Conservation (phyloP, 2,329 filamentous ascomycete species). For the Colletotrichum sp. region DNA sequence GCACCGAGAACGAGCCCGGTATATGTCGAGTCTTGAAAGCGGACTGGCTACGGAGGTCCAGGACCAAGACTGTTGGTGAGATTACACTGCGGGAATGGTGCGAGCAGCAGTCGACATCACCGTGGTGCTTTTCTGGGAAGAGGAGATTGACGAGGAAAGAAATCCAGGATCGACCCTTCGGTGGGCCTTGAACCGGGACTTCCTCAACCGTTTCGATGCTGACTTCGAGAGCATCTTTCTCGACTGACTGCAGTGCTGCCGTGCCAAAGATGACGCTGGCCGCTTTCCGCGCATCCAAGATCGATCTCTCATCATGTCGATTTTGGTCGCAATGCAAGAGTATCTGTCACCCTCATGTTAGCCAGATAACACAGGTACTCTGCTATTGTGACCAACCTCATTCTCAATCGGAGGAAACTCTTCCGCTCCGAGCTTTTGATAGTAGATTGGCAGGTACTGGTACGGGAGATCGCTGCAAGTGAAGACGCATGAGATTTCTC, state of each 20-base stretch:
- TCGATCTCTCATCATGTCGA: slow-evolving; percentile 32
- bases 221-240: background rate
- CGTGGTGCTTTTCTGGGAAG: background rate
- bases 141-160: background rate
- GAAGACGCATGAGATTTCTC: slow-evolving; percentile 7
- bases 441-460: background rate
- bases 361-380: accelerated
- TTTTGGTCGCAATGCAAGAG: slow-evolving; percentile 27
- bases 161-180: background rate
- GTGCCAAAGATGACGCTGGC: slow-evolving; percentile 16
- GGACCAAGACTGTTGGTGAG: background rate
- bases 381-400: background rate
- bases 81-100: background rate
- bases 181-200: background rate
- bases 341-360: slow-evolving; percentile 7
- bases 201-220: background rate
- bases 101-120: background rate
- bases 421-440: background rate
- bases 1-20: background rate
- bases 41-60: background rate
- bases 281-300: slow-evolving; percentile 21
- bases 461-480: slow-evolving; percentile 16
- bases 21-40: slow-evolving; percentile 7
- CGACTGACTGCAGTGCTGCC: no score
- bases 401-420: slow-evolving; percentile 7